Percentiles rank a stretch among this genome's conserved stretches.
These are phyloP conservation scores for Serpula lacrymans DNA, from an alignment of 768 basidiomycete species.

Conservation along the genomic window DNA sequence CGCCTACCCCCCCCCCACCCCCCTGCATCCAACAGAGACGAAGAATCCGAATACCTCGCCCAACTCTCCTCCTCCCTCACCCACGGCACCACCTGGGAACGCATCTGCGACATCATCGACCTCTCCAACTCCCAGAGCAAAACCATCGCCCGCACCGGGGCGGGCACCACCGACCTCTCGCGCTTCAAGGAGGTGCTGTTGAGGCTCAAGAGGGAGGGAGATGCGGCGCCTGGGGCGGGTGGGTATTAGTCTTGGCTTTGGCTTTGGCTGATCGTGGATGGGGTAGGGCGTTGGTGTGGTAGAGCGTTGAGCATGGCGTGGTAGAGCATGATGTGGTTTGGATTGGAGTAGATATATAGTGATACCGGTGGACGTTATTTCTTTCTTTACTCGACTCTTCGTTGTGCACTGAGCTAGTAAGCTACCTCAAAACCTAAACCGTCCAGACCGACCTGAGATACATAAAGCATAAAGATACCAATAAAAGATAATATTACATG, in stretches of 20 bases:
- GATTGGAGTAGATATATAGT: too few relatives aligned
- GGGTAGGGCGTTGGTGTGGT: too few relatives aligned
- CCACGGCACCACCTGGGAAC: constrained; percentile 92
- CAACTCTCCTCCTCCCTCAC: constrained; percentile 74
- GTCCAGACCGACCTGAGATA: too few relatives aligned
- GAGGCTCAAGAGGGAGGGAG: constrained; percentile 85
- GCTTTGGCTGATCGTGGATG: neutral
- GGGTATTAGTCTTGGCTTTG: constrained; percentile 76
- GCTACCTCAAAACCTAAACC: too few relatives aligned
- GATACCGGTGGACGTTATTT: too few relatives aligned
- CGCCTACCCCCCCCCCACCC: neutral
- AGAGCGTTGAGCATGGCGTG: too few relatives aligned
- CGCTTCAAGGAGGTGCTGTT: constrained; percentile 93
- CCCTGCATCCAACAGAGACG: constrained; percentile 53
- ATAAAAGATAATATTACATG: too few relatives aligned
- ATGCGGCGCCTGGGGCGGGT: constrained; percentile 86
- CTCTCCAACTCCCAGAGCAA: constrained; percentile 98
- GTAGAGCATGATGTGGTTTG: too few relatives aligned
- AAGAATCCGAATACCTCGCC: constrained; percentile 77
- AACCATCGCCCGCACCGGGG: constrained; percentile 81
- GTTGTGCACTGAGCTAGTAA: too few relatives aligned
- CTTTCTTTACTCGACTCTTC: too few relatives aligned
- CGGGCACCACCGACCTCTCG: constrained; percentile 84
- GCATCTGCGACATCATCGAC: constrained; percentile 82
- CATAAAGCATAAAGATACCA: too few relatives aligned